phyloP scores from a whole-genome alignment of 2,329 filamentous ascomycete species.

The Colletotrichum sublineola region DNA sequence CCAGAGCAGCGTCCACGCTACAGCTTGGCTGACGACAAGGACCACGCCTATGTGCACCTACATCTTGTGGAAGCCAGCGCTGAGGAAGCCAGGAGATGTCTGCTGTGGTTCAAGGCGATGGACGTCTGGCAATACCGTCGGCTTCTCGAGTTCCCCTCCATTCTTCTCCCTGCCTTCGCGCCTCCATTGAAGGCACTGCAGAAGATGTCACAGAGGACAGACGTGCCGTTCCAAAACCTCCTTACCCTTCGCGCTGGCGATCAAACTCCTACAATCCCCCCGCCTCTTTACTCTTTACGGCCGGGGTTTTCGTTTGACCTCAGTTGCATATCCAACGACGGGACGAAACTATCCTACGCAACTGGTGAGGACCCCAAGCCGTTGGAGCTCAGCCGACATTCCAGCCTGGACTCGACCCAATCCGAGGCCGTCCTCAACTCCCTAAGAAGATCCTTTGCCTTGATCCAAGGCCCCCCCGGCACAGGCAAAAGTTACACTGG shows the following conservation, averaged over 20 bases:
- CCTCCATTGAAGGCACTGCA: constrained; percentile 70
- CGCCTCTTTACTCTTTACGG: constrained; percentile 65
- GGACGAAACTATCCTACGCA: constrained; percentile 44
- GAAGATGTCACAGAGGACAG: constrained; percentile 57
- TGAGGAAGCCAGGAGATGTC: constrained; percentile 45
- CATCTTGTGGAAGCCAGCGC: constrained; percentile 46
- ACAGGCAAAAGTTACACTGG: constrained; percentile 77
- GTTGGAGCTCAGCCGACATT: constrained; percentile 48
- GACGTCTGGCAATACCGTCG: constrained; percentile 41
- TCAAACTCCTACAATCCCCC: constrained; percentile 44
- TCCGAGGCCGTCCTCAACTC: constrained; percentile 65
- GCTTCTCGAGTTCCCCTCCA: constrained; percentile 73
- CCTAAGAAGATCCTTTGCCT: constrained; percentile 65
- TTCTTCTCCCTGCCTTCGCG: constrained; percentile 70
- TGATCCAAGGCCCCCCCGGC: constrained; percentile 79
- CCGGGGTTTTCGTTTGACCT: constrained; percentile 65
- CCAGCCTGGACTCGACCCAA: constrained; percentile 66
- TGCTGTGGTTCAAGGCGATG: constrained; percentile 49
- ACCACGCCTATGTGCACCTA: constrained; percentile 50
- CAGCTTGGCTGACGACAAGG: constrained; percentile 51
- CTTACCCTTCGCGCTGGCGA: constrained; percentile 52
- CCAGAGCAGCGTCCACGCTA: neutral
- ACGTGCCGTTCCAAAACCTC: constrained; percentile 64
- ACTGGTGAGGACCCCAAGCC: constrained; percentile 41
- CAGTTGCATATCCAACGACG: constrained; percentile 47